phyloP scores from a whole-genome alignment of 169 alveolate species.

The Blepharisma undulans region DNA sequence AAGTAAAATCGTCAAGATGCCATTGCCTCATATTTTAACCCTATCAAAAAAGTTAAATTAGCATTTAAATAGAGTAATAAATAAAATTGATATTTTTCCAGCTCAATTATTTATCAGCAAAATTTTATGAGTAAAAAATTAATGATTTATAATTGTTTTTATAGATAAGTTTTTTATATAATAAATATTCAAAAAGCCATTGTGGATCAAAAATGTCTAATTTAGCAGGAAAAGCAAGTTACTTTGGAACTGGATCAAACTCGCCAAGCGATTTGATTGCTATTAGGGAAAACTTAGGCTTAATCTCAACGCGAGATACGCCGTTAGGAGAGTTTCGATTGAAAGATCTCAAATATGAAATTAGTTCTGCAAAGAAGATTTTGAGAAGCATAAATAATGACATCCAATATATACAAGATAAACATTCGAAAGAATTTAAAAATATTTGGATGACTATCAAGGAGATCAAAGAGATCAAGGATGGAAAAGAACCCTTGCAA shows the following conservation, averaged over 20 bases:
- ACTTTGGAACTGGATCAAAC: not conserved
- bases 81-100: not conserved
- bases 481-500: not conserved
- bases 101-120: not conserved
- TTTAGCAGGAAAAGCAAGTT: not conserved
- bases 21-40: not conserved
- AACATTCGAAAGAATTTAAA: not conserved
- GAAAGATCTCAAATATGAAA: not conserved
- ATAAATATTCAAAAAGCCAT: not conserved
- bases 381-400: not conserved
- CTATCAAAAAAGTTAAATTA: not conserved
- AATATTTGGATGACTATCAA: not conserved
- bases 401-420: not conserved
- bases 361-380: not conserved
- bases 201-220: not conserved
- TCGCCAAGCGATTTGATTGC: not conserved
- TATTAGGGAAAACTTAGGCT: not conserved
- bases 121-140: no score
- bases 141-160: no score
- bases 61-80: not conserved
- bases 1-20: not conserved
- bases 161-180: not conserved
- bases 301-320: not conserved
- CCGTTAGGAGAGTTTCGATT: not conserved
- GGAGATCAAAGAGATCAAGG: not conserved